These are phyloP conservation scores for Xylaria sp. DNA, from an alignment of 2,329 filamentous ascomycete genomes.

Conservation along the genomic window DNA sequence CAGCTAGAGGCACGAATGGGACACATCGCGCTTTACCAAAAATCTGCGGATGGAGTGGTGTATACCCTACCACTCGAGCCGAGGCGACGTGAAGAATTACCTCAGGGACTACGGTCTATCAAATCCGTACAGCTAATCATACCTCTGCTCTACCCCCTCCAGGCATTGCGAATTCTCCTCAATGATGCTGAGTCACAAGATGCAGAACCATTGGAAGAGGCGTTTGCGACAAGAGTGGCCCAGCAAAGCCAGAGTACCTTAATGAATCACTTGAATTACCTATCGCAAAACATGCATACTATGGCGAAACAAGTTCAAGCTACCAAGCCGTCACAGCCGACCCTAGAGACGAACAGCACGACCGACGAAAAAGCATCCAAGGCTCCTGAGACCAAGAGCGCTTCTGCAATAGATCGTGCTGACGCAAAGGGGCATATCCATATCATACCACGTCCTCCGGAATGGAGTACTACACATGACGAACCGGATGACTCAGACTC, in stretches of 20 bases:
- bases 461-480: conserved; percentile 68
- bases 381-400: neutral
- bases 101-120: conserved; percentile 63
- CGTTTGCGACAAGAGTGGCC: conserved; percentile 65
- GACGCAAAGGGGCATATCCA: conserved; percentile 69
- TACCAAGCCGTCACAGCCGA: conserved; percentile 30
- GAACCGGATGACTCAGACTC: conserved; percentile 48
- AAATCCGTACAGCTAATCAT: conserved; percentile 72
- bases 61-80: conserved; percentile 76
- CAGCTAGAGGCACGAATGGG: conserved; percentile 79
- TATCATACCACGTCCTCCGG: conserved; percentile 75
- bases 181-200: conserved; percentile 66
- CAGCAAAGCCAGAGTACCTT: conserved; percentile 66
- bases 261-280: conserved; percentile 76
- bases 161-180: conserved; percentile 69
- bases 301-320: conserved; percentile 62
- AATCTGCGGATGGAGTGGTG: conserved; percentile 70
- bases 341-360: neutral
- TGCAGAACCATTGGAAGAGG: conserved; percentile 66
- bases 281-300: conserved; percentile 72
- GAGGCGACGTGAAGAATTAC: conserved; percentile 64
- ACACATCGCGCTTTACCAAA: conserved; percentile 68
- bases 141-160: conserved; percentile 73
- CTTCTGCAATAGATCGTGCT: conserved; percentile 28
- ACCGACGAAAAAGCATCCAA: neutral